Evolutionary conservation across 139 green algal genomes (phyloP).

Genomic region (Haematococcus lacustris): DNA sequence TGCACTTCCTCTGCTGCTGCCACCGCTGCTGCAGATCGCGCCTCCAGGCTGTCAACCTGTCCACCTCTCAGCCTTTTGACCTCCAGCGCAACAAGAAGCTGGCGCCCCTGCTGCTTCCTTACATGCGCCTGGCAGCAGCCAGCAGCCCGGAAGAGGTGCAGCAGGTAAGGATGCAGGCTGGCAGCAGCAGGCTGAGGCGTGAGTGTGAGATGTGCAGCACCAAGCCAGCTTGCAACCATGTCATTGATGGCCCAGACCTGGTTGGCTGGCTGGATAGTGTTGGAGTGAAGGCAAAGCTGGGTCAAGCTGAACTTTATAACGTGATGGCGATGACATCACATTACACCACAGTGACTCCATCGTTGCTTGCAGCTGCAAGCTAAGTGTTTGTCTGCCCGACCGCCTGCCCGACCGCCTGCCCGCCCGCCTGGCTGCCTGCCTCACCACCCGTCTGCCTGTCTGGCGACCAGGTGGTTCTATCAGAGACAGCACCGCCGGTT

Average conservation of each 20-base stretch:
- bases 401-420: too few relatives aligned
- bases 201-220: too few relatives aligned
- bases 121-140: slow-evolving; percentile 65
- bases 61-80: slow-evolving; percentile 28
- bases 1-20: too few relatives aligned
- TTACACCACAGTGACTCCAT: too few relatives aligned
- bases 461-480: too few relatives aligned
- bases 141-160: slow-evolving; percentile 36
- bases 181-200: background rate
- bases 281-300: background rate
- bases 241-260: background rate
- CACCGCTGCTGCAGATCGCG: too few relatives aligned
- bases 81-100: slow-evolving; percentile 32
- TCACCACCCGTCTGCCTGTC: too few relatives aligned
- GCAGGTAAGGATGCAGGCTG: slow-evolving; percentile 2
- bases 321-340: too few relatives aligned
- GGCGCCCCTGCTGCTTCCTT: slow-evolving; percentile 64
- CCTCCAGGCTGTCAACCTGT: background rate
- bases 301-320: background rate
- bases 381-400: too few relatives aligned
- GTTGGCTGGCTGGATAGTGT: background rate
- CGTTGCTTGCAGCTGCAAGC: too few relatives aligned
- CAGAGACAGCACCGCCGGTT: too few relatives aligned
- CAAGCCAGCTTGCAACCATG: background rate
- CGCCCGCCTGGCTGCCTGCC: too few relatives aligned